Base-by-base conservation (phyloP, 1,284 basidiomycete species). In the Boletus sp. region DNA sequence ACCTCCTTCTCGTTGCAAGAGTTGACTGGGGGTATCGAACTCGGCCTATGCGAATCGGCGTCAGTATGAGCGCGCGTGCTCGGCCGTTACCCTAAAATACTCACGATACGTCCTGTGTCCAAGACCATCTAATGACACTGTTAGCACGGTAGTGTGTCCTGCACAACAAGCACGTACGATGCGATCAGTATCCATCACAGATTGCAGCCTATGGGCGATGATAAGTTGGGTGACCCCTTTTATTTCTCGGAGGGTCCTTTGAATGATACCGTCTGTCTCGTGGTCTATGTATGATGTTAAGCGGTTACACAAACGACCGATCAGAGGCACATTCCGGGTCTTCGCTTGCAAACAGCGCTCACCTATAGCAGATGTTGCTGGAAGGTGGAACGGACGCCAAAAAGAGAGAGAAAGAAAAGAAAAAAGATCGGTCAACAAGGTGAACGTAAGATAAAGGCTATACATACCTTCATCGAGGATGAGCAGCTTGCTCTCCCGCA, bases 141-240 rank as follows among this genome's bases (percentile, higher is more conserved):
- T 58, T 23, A 65, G 52, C 5, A 13, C 25, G 33, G 44, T 11
- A 28, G 35, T 21, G 21, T 21, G 40, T 23, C 17, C 14, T 13
- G 19, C 8, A 47, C 25, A 13, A 44, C 17, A 50, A 38, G 9
- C 35, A 66, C 61, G n/a, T 57, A 74, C 73, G 47, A 77, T 74
- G 38, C 69, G 74, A 63, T 79, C 74, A 11, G 70, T 67, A 52
- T 76, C 74, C 67, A 76, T 76, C 53, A 77, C 69, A 0, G 77
- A 76, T 57, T 74, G 73, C 7, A 77, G 61, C 23, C 76, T 71
- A 60, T 79, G 77, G 4, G 77, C 76, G 43, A 78, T 66, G 6
- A 73, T 75, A 47, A 78, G 66, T 8, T 77, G 56, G 7, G 75
- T 76, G 4, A 73, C 70, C 54, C 74, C 70, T 14, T 31, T 59